phyloP scores from a whole-genome alignment of 1,284 basidiomycete genomes.

The Tausonia pullulans region DNA sequence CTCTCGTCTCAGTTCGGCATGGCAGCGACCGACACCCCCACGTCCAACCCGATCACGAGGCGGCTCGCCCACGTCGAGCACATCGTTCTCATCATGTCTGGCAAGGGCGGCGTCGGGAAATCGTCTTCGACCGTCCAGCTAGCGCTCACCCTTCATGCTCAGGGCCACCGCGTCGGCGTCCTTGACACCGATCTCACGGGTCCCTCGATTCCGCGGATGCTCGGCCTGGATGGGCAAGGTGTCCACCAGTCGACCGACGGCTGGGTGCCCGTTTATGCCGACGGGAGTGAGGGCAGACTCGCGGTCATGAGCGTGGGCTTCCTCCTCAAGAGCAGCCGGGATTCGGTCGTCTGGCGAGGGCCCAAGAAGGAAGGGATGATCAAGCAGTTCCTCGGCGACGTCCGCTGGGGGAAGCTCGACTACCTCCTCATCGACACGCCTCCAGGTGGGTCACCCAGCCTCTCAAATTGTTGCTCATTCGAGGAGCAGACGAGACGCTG shows the following conservation, averaged over 20 bases:
- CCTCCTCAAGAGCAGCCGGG: slow-evolving; percentile 74
- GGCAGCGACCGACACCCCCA: too few species aligned
- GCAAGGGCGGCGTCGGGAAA: slow-evolving; percentile 84
- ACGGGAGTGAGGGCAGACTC: slow-evolving; percentile 55
- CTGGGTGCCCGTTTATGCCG: slow-evolving; percentile 96
- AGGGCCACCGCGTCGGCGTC: slow-evolving; percentile 62
- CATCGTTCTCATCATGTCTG: slow-evolving; percentile 13
- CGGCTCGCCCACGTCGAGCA: slow-evolving; percentile 6
- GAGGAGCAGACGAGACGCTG: not conserved
- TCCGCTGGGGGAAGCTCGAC: slow-evolving; percentile 92
- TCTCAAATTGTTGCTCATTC: not conserved
- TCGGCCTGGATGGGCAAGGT: slow-evolving; percentile 66
- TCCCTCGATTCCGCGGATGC: slow-evolving; percentile 93
- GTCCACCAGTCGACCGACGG: slow-evolving; percentile 90
- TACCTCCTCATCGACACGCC: slow-evolving; percentile 93
- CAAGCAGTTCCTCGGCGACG: slow-evolving; percentile 89
- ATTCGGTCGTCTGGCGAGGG: slow-evolving; percentile 94
- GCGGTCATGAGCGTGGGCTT: slow-evolving; percentile 97
- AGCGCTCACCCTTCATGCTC: slow-evolving; percentile 69
- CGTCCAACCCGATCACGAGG: slow-evolving; percentile 6
- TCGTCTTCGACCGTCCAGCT: slow-evolving; percentile 90
- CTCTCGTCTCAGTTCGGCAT: too few species aligned
- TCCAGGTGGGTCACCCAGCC: not conserved
- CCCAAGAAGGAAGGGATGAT: slow-evolving; percentile 99
- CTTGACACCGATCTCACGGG: slow-evolving; percentile 96